Base-by-base conservation (phyloP, 108 stramenopile species). In the Pseudonitzschia delicatissima region DNA sequence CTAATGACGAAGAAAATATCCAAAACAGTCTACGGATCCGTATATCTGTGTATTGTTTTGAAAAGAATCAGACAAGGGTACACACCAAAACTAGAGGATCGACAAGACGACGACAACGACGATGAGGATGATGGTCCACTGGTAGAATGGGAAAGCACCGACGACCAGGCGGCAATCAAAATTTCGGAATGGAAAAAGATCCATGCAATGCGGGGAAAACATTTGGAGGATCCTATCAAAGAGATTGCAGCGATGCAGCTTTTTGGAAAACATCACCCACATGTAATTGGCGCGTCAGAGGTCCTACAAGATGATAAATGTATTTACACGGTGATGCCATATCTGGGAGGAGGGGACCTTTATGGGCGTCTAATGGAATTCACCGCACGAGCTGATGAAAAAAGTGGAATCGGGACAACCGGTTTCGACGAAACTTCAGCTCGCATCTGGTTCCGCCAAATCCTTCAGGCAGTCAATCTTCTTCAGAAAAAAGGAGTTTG, bases 161-260 rank as follows among this genome's bases (percentile, higher is more conserved):
- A 79, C 33, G 53, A 66, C 11, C 65, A 69, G 40, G 90, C 90
- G 9, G 93, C 83, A 9, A 79, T 94, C 28, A 94, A 94, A 71
- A 77, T 82, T 45, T 71, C 88, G 12, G 82, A 78, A 45, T 88
- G 84, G 79, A 73, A 71, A 23, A 73, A 64, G 40, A 83, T 93
- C 9, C 84, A 76, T 51, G 71, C 71, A 45, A 68, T 72, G 47
- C 58, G 89, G 26, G 87, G 88, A 42, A 35, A 77, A n/a, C 67
- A 82, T 50, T 67, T 78, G 40, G 84, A 87, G 71, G 95, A 97
- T 72, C 96, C 96, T 3, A 66, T 96, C 31, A 90, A 92, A 71
- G 96, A 96, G 78, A 82, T 93, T 67, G 79, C 92, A 36, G 92
- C 88, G 4, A 77, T 95, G 81, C 96, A 97, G 69, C 75, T 84